Evolutionary conservation across 345 rosid species (phyloP), one percentile per base, ranked within the genome.

Genomic region (Euphorbia tirucalli): DNA sequence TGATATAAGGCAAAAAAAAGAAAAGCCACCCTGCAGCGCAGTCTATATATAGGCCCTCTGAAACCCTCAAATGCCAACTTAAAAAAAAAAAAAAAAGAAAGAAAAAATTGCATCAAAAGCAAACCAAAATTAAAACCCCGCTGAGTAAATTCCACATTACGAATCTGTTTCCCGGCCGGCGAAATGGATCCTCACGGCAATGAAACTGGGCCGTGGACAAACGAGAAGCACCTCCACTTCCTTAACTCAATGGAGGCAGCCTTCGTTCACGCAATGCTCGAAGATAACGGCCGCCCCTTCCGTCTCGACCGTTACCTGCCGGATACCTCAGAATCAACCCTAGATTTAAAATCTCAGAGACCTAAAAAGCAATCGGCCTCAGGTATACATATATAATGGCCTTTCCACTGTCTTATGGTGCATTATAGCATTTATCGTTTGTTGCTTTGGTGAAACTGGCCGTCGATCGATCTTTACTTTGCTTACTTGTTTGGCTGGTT

Each of bases 271-370:
- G 71, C 69, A 24, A 76, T 79, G 83, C 31, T 82, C 8, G 82
- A 77, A 37, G 79, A 57, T 50, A 66, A 71, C 65, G 32, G 15
- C 61, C 77, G 70, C 52, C 16, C 1, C 28, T 83, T 77, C 46
- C 83, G 79, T 16, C 87, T 86, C 21, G 81, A 86, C 62, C 84
- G 90, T 39, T 63, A 80, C 75, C 28, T 86, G 68, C 87, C 86
- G 3, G 87, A 84, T 60, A 75, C 78, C 49, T 80, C 75, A 6
- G 89, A 86, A 55, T 86, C 87, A 14, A 84, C 89, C 46, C 66
- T 63, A 7, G 89, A 86, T 74, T 80, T 77, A 70, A 71, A 78
- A 24, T 70, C 76, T 11, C 67, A 11, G n/a, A 68, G 67, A 65
- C 56, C 39, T 19, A 79, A 78, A 63, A 70, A 66, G 22, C 75